Conservation (phyloP, 2,329 filamentous ascomycete species). For the Microcera coccophila region DNA sequence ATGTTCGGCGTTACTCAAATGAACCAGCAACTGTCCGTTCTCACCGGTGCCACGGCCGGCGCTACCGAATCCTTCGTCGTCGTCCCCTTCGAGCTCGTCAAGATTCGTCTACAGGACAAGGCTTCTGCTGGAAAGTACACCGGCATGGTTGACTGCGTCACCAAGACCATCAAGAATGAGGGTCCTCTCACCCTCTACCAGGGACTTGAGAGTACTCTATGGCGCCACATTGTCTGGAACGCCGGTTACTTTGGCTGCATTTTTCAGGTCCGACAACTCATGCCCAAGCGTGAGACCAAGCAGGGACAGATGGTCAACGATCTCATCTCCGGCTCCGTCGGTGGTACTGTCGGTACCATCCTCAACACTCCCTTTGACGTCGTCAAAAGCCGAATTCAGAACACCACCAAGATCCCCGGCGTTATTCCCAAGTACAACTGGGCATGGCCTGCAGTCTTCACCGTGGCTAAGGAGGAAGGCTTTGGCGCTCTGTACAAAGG, state of each 20-base stretch:
- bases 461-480: constrained; percentile 89
- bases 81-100: constrained; percentile 96
- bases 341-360: constrained; percentile 84
- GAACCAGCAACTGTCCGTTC: constrained; percentile 84
- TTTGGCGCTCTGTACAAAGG: constrained; percentile 94
- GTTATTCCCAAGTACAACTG: constrained; percentile 94
- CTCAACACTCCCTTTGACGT: constrained; percentile 96
- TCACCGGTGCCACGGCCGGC: constrained; percentile 91
- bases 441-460: constrained; percentile 84
- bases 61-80: constrained; percentile 96
- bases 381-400: constrained; percentile 97
- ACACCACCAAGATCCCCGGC: constrained; percentile 79
- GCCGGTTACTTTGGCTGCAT: constrained; percentile 97
- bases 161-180: constrained; percentile 79
- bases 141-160: constrained; percentile 74
- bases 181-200: constrained; percentile 90
- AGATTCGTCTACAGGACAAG: constrained; percentile 96
- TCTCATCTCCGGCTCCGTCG: constrained; percentile 77
- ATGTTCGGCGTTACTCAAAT: constrained; percentile 81
- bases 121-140: constrained; percentile 85
- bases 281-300: constrained; percentile 81
- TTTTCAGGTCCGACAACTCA: constrained; percentile 84
- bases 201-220: constrained; percentile 92
- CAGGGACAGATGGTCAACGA: constrained; percentile 79
- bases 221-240: constrained; percentile 90